Base-by-base conservation (phyloP, 148 eudicot genomes). In the Arctostaphylos glauca region DNA sequence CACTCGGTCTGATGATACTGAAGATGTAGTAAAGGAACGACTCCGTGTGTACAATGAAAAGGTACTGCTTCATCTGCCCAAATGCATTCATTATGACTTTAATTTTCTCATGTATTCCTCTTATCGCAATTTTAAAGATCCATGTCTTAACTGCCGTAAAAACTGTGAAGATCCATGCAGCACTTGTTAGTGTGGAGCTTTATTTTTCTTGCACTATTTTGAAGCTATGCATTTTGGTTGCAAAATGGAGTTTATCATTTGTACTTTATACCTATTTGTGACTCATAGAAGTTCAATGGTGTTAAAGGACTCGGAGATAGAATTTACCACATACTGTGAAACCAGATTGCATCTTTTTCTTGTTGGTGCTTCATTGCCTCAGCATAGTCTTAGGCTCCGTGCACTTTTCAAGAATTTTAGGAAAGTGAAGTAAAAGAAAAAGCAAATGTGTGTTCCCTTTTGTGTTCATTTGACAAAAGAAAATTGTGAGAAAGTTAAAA, bases 1-100 rank as follows among this genome's bases (percentile, higher is more conserved):
- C 80, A 93, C 94, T 62, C 92, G 99, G 74, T 85, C 99, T 81
- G 99, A 97, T 88, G 99, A 97, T 81, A 94, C 95, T 52, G 99
- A 93, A 85, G 87, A 52, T 83, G 91, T 94, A 47, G 97, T 97
- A 19, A 97, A 89, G 85, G 90, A 94, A 86, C 89, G 99, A 58
- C 93, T 94, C 74, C 94, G 88, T 47, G 86, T 97, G 56, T 97
- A 97, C 88, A 67, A 80, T 60, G 98, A 97, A 71, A 94, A 92
- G 99, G 99, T 97, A 92, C n/a, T 38, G 43, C 72, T 38, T 54
- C 7, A 54, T 38, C 50, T 52, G 43, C 49, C 49, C 47, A 15
- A 64, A 64, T 16, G n/a, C 31, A 50, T 5, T 31, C 6, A 9
- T 2, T 16, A 15, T 80, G 16, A 46, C n/a, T 6, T 38, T 56